Percentiles rank a stretch among this genome's conserved stretches.
These are phyloP conservation scores for Myxozyma neglecta DNA, from an alignment of 805 yeast genomes.

Conservation along the genomic window DNA sequence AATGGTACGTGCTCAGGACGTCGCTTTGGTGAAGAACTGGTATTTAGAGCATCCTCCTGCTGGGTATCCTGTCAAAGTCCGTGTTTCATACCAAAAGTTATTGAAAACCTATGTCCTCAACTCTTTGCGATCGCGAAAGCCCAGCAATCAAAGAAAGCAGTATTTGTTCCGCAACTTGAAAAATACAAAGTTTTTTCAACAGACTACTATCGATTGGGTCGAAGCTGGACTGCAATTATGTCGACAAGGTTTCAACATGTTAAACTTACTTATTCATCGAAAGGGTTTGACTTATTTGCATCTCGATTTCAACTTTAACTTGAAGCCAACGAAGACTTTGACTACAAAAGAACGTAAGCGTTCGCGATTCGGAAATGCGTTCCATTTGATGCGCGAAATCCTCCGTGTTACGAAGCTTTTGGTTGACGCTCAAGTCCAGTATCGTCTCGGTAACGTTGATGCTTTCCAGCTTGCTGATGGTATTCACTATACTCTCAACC, in stretches of 20 bases:
- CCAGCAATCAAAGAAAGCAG: slow-evolving; percentile 51
- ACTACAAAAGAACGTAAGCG: slow-evolving; percentile 95
- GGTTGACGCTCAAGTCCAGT: slow-evolving; percentile 93
- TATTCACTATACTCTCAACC: slow-evolving; percentile 82
- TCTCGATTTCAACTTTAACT: slow-evolving; percentile 89
- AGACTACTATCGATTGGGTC: slow-evolving; percentile 94
- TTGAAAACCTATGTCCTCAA: slow-evolving; percentile 72
- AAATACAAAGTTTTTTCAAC: slow-evolving; percentile 83
- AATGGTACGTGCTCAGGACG: slow-evolving; percentile 84
- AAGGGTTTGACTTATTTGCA: slow-evolving; percentile 90
- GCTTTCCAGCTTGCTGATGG: slow-evolving; percentile 96
- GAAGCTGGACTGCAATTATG: slow-evolving; percentile 96
- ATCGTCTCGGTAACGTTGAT: slow-evolving; percentile 83
- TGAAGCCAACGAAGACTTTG: slow-evolving; percentile 93
- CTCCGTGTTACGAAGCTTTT: slow-evolving; percentile 77
- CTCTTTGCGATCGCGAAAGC: slow-evolving; percentile 56
- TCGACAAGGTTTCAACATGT: slow-evolving; percentile 90
- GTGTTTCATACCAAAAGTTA: slow-evolving; percentile 87
- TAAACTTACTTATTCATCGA: slow-evolving; percentile 83
- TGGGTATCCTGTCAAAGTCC: slow-evolving; percentile 67
- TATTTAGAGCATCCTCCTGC: slow-evolving; percentile 65
- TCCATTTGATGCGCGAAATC: slow-evolving; percentile 89
- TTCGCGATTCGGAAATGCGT: slow-evolving; percentile 94
- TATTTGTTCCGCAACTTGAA: slow-evolving; percentile 65
- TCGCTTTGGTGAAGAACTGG: slow-evolving; percentile 80